A percentile compares a stretch with the other conserved stretches of the same genome.
Evolutionary conservation across 306 rosid species (phyloP).

Genomic region (Adenanthera pavonina): DNA sequence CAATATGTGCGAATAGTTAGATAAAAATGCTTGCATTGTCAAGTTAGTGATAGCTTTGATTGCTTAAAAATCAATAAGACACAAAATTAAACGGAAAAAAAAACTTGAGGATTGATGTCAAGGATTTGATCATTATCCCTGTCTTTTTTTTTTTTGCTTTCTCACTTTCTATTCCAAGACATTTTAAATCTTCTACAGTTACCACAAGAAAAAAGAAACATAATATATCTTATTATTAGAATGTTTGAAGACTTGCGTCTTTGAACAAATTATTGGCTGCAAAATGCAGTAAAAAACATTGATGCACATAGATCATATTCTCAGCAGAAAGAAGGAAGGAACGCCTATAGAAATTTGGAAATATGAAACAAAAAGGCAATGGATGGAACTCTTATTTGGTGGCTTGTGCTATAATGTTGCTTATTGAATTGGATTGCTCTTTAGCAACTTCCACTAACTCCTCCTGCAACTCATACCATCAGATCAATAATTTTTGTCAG

Average conservation of each 20-base stretch:
- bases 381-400: constrained; percentile 42
- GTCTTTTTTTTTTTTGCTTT: no score
- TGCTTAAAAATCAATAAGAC: no score
- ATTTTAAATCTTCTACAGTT: background rate
- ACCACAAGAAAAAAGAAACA: background rate
- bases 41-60: no score
- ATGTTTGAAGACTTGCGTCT: background rate
- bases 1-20: no score
- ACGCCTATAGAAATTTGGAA: background rate
- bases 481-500: constrained; percentile 7
- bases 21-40: no score
- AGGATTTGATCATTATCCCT: no score
- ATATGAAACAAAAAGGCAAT: constrained; percentile 5
- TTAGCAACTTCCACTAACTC: constrained; percentile 85
- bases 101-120: no score
- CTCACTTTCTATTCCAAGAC: background rate
- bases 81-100: no score
- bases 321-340: background rate
- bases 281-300: background rate
- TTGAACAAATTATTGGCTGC: background rate
- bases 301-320: background rate
- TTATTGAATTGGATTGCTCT: constrained; percentile 76
- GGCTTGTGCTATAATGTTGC: constrained; percentile 81
- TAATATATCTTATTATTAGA: background rate
- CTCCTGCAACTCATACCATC: constrained; percentile 62